These are phyloP conservation scores for Parachlorella kessleri DNA, from an alignment of 139 green algal genomes.

Conservation along the genomic window DNA sequence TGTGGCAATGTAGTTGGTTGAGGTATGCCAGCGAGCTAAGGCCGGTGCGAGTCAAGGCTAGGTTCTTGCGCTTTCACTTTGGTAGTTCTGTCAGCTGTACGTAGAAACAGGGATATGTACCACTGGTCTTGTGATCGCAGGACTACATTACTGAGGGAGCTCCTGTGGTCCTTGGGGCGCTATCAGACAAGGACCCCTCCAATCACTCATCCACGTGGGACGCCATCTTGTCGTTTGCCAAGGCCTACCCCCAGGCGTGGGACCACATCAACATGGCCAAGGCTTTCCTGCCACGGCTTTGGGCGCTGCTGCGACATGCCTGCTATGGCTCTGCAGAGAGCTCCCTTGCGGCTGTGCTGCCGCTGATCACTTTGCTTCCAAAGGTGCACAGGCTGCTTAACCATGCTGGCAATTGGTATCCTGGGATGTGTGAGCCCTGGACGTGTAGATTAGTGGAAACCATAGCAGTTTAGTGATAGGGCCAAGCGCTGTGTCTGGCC, in stretches of 20 bases:
- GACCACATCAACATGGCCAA: constrained; percentile 51
- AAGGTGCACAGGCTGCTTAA: neutral
- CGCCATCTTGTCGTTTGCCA: constrained; percentile 63
- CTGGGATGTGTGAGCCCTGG: too few species aligned
- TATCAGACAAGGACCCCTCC: constrained; percentile 63
- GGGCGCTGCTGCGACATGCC: constrained; percentile 62
- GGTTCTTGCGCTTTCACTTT: too few species aligned
- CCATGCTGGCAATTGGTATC: too few species aligned
- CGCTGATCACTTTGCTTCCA: constrained; percentile 62
- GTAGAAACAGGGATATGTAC: too few species aligned
- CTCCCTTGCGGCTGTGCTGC: constrained; percentile 70
- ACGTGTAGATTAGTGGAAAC: too few species aligned
- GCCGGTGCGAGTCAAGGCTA: too few species aligned
- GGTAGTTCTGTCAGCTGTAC: too few species aligned
- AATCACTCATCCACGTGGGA: constrained; percentile 80
- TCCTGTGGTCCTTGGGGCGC: constrained; percentile 40
- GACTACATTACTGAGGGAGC: constrained; percentile 9
- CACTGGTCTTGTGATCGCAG: too few species aligned
- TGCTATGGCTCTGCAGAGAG: constrained; percentile 61
- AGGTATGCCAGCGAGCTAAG: too few species aligned
- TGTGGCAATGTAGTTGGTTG: too few species aligned
- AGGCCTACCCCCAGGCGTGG: constrained; percentile 51
- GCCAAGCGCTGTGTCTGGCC: too few species aligned
- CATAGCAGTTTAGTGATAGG: too few species aligned
- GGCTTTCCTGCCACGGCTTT: constrained; percentile 68